phyloP scores from a whole-genome alignment of 768 basidiomycete species.

The Suillus hirtellus region DNA sequence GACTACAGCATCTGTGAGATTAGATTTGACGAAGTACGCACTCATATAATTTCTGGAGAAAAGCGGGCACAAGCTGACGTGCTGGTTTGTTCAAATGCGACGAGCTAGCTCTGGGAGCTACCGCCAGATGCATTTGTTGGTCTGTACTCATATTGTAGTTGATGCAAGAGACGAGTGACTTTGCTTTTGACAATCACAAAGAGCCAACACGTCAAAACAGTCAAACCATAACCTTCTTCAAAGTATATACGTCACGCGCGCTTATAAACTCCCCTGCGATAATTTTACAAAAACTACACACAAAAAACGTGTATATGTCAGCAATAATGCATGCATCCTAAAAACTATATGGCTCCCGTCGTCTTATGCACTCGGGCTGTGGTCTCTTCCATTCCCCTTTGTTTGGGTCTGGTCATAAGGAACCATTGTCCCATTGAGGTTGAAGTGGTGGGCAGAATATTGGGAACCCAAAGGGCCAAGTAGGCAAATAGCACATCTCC shows the following conservation, averaged over 20 bases:
- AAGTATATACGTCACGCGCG: neutral
- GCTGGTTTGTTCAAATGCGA: conserved; percentile 47
- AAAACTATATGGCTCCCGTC: conserved; percentile 13
- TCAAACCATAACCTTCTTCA: neutral
- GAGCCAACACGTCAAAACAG: conserved; percentile 5
- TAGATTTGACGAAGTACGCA: conserved; percentile 41
- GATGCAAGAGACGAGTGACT: neutral
- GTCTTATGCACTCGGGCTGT: conserved; percentile 23
- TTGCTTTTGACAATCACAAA: conserved; percentile 1
- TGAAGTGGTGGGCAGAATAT: neutral
- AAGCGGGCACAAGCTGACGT: conserved; percentile 67
- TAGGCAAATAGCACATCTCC: conserved; percentile 31
- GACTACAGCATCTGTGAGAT: conserved; percentile 13
- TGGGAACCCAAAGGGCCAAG: conserved; percentile 20
- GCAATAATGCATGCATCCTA: neutral
- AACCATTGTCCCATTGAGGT: neutral
- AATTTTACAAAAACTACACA: neutral
- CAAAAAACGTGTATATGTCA: neutral
- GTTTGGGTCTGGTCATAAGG: neutral
- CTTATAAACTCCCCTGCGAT: neutral
- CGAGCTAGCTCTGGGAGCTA: conserved; percentile 41
- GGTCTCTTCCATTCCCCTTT: conserved; percentile 25
- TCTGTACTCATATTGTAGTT: conserved; percentile 44
- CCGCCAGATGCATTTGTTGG: conserved; percentile 58
- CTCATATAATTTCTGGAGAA: conserved; percentile 93